Evolutionary conservation across 2,329 filamentous ascomycete genomes (phyloP).

Genomic region (Fusarium mundagurra): DNA sequence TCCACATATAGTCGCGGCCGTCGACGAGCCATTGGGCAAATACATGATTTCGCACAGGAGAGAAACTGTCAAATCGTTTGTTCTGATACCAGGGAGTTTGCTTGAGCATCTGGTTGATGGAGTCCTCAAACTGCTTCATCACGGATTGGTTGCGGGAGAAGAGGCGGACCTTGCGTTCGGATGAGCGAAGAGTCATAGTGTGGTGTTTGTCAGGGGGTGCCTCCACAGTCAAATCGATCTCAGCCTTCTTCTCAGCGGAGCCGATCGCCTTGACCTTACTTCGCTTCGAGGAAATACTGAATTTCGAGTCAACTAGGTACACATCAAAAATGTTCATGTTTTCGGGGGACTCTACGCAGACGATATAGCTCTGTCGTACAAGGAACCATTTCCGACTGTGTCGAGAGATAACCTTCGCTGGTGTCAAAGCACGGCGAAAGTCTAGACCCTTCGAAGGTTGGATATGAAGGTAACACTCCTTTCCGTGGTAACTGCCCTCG

Average conservation of each 20-base stretch:
- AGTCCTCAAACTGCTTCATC: constrained; percentile 91
- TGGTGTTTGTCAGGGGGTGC: constrained; percentile 72
- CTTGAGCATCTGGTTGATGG: constrained; percentile 84
- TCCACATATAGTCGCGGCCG: constrained; percentile 99
- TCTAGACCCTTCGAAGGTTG: constrained; percentile 90
- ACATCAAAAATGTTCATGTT: constrained; percentile 99
- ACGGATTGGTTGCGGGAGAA: constrained; percentile 91
- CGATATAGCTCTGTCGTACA: constrained; percentile 96
- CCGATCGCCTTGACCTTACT: constrained; percentile 62
- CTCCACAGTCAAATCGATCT: constrained; percentile 55
- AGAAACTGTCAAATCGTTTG: constrained; percentile 93
- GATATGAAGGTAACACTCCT: constrained; percentile 94
- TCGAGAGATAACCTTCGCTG: constrained; percentile 79
- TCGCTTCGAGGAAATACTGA: constrained; percentile 81
- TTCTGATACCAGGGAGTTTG: constrained; percentile 84
- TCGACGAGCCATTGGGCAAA: constrained; percentile 98
- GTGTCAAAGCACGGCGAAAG: constrained; percentile 82
- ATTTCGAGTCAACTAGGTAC: constrained; percentile 92
- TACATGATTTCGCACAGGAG: constrained; percentile 84
- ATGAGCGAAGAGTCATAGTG: constrained; percentile 86
- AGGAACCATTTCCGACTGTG: constrained; percentile 97
- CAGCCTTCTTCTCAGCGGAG: constrained; percentile 68
- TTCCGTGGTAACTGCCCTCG: constrained; percentile 96
- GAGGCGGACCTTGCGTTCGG: constrained; percentile 90
- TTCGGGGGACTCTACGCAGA: constrained; percentile 97